These are phyloP conservation scores for Tetrapisispora pingtungensis DNA, from an alignment of 805 yeast species.

Conservation along the genomic window DNA sequence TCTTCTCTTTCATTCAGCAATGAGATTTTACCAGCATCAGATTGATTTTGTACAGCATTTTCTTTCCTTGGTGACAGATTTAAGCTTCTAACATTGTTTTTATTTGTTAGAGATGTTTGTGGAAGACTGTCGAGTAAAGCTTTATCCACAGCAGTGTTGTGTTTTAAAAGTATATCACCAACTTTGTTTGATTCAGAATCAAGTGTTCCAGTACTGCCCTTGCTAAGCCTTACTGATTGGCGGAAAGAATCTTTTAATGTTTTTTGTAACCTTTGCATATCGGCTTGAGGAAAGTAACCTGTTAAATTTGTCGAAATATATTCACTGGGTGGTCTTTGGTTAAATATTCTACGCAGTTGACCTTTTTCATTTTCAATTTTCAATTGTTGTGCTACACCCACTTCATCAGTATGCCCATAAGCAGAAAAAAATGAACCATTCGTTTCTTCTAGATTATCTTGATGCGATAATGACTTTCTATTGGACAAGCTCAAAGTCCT, in stretches of 20 bases:
- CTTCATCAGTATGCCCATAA: background rate
- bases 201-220: conserved; percentile 7
- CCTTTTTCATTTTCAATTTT: conserved; percentile 22
- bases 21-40: background rate
- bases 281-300: conserved; percentile 85
- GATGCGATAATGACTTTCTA: conserved; percentile 8
- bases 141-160: conserved; percentile 46
- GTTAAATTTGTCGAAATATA: conserved; percentile 80
- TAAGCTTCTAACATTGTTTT: too few relatives aligned
- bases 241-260: conserved; percentile 80
- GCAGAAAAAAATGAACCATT: background rate
- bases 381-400: background rate
- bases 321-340: conserved; percentile 90
- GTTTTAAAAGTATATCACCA: conserved; percentile 54
- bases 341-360: conserved; percentile 41
- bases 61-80: background rate
- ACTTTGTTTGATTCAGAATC: conserved; percentile 39
- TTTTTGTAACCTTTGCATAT: conserved; percentile 56
- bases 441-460: background rate
- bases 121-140: conserved; percentile 30
- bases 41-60: background rate
- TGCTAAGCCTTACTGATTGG: conserved; percentile 50
- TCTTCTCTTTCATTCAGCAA: conserved; percentile 2
- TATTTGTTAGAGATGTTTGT: too few relatives aligned
- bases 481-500: conserved; percentile 18